phyloP scores from a whole-genome alignment of 768 basidiomycete species.

The Grammothele lineata region DNA sequence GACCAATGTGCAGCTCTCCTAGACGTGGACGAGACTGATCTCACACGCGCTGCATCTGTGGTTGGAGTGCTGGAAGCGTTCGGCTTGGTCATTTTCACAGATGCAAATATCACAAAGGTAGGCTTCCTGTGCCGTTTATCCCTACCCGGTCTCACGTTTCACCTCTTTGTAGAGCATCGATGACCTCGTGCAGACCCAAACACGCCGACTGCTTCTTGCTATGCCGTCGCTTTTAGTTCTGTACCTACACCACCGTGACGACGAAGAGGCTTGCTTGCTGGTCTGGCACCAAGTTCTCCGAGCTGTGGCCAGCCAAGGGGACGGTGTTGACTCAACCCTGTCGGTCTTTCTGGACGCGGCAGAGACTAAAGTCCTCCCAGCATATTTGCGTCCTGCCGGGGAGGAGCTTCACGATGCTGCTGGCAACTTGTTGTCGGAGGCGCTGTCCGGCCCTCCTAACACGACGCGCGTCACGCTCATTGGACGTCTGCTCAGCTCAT shows the following conservation, averaged over 20 bases:
- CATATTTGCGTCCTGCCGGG: constrained; percentile 39
- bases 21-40: constrained; percentile 14
- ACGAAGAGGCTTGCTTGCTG: constrained; percentile 25
- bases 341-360: constrained; percentile 39
- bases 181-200: constrained; percentile 33
- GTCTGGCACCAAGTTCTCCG: constrained; percentile 51
- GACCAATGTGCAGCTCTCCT: constrained; percentile 28
- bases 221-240: constrained; percentile 44
- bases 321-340: constrained; percentile 29
- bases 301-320: constrained; percentile 33
- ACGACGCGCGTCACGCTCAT: constrained; percentile 30
- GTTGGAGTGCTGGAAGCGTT: constrained; percentile 49
- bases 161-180: constrained; percentile 46
- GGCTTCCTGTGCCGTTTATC: too few relatives aligned
- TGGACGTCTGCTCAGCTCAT: constrained; percentile 34
- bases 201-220: constrained; percentile 34
- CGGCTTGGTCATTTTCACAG: constrained; percentile 44
- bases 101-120: constrained; percentile 42
- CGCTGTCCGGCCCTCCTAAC: constrained; percentile 25
- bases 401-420: constrained; percentile 44
- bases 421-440: constrained; percentile 35
- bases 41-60: constrained; percentile 25
- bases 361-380: constrained; percentile 36
- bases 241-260: constrained; percentile 44
- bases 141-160: background rate